Conservation (phyloP, 768 basidiomycete genomes). For the Russula lepida region DNA sequence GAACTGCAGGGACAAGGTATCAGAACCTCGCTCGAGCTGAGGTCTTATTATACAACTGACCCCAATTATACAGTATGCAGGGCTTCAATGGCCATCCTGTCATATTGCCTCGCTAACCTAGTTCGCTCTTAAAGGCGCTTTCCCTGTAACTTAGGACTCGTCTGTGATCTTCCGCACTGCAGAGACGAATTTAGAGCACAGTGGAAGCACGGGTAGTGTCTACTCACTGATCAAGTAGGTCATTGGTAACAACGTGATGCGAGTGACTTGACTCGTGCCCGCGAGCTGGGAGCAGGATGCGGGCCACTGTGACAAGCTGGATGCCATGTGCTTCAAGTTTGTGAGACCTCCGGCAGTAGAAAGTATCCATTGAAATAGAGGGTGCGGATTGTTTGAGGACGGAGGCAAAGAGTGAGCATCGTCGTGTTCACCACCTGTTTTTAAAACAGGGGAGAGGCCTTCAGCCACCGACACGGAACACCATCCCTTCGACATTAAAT, state of each 20-base stretch:
- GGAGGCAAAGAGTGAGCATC: too few species aligned
- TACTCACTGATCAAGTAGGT: neutral
- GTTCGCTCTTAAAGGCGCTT: neutral
- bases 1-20: neutral
- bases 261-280: neutral
- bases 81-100: neutral
- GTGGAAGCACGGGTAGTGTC: neutral
- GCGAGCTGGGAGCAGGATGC: neutral
- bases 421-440: too few species aligned
- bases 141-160: neutral
- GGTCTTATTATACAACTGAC: neutral
- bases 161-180: neutral
- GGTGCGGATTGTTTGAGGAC: too few species aligned
- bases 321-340: too few species aligned
- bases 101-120: neutral
- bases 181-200: neutral
- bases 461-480: too few species aligned
- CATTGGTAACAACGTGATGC: neutral
- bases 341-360: too few species aligned
- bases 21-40: neutral
- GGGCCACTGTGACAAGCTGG: neutral
- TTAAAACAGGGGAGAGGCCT: too few species aligned
- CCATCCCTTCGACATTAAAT: too few species aligned
- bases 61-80: neutral
- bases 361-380: too few species aligned